Base-by-base conservation (phyloP, 106 monocot species). In the Dendrobium nobile region DNA sequence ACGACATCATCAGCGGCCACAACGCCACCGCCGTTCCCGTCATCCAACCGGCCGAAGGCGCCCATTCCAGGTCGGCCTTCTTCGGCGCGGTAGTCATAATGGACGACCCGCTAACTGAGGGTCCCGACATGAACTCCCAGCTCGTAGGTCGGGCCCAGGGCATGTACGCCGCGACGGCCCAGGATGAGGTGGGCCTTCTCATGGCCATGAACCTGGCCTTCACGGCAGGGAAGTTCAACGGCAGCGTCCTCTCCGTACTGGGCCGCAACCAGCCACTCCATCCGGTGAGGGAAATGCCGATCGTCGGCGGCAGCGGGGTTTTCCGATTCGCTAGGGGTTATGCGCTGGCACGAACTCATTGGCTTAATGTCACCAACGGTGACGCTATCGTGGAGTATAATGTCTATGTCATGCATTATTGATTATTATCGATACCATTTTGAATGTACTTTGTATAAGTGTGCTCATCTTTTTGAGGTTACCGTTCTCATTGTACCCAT, bases 231-330 rank as follows among this genome's bases (percentile, higher is more conserved):
- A 77, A 83, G 80, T 80, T 77, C 43, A 83, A 80, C 67, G 86
- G 86, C n/a, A 87, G 86, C 75, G 86, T 79, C 26, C 48, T 86
- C n/a, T 76, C 81, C 47, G 79, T 86, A 11, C 75, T 86, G 37
- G 86, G 86, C 8, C 82, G 86, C 75, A 87, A 87, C 80, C 44
- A 77, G 43, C 45, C 77, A 16, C 9, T 80, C 51, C 42, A 78
- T 4, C 26, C 75, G 40, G 77, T 87, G 24, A 47, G 86, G 54
- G 86, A 87, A 77, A 72, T 87, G 83, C 80, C 86, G n/a, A 79
- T 87, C 28, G 77, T 87, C 45, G 86, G 86, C 54, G 86, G 86
- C 74, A 67, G 65, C 68, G 86, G 86, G 8, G 0, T 79, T 11
- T 86, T 82, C 55, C 45, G 86, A 54, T 72, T 87, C 54, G 86